These are phyloP conservation scores for Coprinellus aureogranulatus DNA, from an alignment of 768 basidiomycete species.

Conservation along the genomic window DNA sequence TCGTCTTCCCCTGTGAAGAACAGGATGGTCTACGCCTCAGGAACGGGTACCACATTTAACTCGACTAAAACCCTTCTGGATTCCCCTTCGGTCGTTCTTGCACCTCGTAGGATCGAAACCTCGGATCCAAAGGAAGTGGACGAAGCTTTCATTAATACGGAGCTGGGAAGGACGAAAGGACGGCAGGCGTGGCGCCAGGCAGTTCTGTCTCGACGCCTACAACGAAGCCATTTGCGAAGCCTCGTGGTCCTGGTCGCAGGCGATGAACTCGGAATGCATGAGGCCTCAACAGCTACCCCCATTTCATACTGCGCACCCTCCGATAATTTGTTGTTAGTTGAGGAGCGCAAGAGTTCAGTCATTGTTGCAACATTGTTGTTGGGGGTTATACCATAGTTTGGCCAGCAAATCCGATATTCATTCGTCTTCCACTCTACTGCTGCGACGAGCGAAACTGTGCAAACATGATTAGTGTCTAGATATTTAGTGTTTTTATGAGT, in stretches of 20 bases:
- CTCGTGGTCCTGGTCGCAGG: constrained; percentile 65
- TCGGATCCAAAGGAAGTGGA: constrained; percentile 75
- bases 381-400: too few species aligned
- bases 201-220: constrained; percentile 18
- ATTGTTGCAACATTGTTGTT: too few species aligned
- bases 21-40: constrained; percentile 87
- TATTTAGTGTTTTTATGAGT: too few species aligned
- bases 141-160: constrained; percentile 56
- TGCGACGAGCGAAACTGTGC: too few species aligned
- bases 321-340: too few species aligned
- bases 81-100: constrained; percentile 38
- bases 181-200: constrained; percentile 3
- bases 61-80: constrained; percentile 52
- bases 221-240: constrained; percentile 61
- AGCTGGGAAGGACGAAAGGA: constrained; percentile 40
- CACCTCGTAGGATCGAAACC: constrained; percentile 74
- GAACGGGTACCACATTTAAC: constrained; percentile 53
- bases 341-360: too few species aligned
- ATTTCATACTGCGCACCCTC: too few species aligned
- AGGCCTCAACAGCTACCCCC: too few species aligned
- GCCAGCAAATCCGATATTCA: too few species aligned
- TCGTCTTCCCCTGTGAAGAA: constrained; percentile 74
- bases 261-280: too few species aligned
- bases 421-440: too few species aligned
- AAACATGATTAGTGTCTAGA: too few species aligned